phyloP scores from a whole-genome alignment of 2,329 filamentous ascomycete genomes.

The Arthrobotrys musiformis region DNA sequence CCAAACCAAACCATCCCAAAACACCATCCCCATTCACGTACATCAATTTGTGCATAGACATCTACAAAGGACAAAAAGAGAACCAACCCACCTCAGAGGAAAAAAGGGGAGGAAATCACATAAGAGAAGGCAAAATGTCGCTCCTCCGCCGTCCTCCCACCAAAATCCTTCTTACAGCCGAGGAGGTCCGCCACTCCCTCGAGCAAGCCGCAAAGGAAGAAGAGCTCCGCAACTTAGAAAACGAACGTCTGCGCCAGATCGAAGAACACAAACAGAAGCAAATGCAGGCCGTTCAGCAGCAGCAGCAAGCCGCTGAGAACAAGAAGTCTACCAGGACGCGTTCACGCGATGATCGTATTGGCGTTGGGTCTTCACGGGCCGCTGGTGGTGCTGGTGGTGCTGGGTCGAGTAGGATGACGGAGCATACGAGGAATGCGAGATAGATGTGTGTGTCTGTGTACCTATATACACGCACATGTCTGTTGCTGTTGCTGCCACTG shows the following conservation, averaged over 20 bases:
- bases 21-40: neutral
- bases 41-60: neutral
- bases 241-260: conserved; percentile 42
- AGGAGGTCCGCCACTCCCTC: conserved; percentile 71
- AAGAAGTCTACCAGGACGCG: conserved; percentile 58
- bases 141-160: conserved; percentile 76
- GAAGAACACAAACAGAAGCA: conserved; percentile 48
- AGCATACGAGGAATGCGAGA: conserved; percentile 53
- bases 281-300: conserved; percentile 21
- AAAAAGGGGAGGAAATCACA: neutral
- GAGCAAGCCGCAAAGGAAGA: conserved; percentile 67
- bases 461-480: neutral
- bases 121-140: conserved; percentile 8
- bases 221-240: conserved; percentile 48
- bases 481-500: neutral
- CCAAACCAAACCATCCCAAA: neutral
- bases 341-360: conserved; percentile 62
- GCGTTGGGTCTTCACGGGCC: conserved; percentile 59
- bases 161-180: conserved; percentile 73
- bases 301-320: conserved; percentile 26
- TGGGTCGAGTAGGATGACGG: conserved; percentile 49
- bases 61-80: neutral
- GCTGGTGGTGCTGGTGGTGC: conserved; percentile 23
- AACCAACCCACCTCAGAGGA: neutral
- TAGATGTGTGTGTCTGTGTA: conserved; percentile 25